phyloP scores from a whole-genome alignment of 2,329 filamentous ascomycete genomes.

The Aspergillus sergii region DNA sequence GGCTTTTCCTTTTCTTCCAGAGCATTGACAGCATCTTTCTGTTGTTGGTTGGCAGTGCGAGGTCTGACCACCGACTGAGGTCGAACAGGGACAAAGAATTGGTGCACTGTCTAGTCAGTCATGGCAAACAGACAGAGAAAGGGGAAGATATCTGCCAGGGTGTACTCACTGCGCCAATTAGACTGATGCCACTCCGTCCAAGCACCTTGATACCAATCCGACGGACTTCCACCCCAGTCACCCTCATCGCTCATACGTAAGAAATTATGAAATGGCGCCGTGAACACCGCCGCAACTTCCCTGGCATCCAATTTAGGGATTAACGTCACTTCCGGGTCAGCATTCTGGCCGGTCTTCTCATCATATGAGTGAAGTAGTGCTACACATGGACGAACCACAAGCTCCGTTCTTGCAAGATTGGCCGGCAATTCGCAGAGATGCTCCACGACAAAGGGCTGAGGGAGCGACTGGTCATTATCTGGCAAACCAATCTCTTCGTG shows the following conservation, averaged over 20 bases:
- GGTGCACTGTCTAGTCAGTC: slow-evolving; percentile 64
- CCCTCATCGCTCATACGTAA: slow-evolving; percentile 63
- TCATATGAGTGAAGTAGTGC: slow-evolving; percentile 72
- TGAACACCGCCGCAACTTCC: slow-evolving; percentile 93
- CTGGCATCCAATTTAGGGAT: slow-evolving; percentile 82
- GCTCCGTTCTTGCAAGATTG: slow-evolving; percentile 71
- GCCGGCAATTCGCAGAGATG: slow-evolving; percentile 83
- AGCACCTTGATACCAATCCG: slow-evolving; percentile 79
- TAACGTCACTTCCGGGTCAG: slow-evolving; percentile 67
- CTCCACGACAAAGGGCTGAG: slow-evolving; percentile 79
- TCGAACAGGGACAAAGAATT: slow-evolving; percentile 83
- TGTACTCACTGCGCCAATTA: slow-evolving; percentile 65
- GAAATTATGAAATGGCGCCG: slow-evolving; percentile 84
- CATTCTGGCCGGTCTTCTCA: slow-evolving; percentile 43
- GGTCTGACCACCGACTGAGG: slow-evolving; percentile 70
- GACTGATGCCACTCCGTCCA: slow-evolving; percentile 80
- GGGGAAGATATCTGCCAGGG: neutral
- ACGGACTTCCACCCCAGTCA: slow-evolving; percentile 42
- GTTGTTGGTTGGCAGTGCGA: slow-evolving; percentile 38
- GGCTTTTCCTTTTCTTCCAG: slow-evolving; percentile 53
- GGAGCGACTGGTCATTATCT: slow-evolving; percentile 67
- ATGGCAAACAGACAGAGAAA: neutral
- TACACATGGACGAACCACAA: slow-evolving; percentile 75
- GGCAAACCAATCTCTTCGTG: slow-evolving; percentile 92
- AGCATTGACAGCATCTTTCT: slow-evolving; percentile 42